phyloP scores from a whole-genome alignment of 805 yeast species.

The Yarrowia sp. region DNA sequence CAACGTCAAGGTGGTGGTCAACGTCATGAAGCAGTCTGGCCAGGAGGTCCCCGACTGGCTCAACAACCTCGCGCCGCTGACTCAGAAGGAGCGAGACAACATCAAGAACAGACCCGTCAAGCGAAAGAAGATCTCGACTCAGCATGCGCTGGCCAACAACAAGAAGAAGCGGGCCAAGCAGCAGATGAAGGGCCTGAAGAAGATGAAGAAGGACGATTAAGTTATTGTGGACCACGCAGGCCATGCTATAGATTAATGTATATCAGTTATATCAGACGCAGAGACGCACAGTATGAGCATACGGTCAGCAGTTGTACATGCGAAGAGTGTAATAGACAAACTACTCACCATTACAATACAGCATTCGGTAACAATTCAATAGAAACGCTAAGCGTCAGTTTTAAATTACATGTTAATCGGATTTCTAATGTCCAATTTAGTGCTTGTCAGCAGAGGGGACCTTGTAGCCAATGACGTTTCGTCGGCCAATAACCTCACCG shows the following conservation, averaged over 20 bases:
- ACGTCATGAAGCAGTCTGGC: constrained; percentile 95
- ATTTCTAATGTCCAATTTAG: constrained; percentile 1
- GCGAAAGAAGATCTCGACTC: constrained; percentile 74
- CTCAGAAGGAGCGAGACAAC: constrained; percentile 58
- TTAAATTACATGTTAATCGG: constrained; percentile 21
- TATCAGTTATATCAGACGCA: neutral
- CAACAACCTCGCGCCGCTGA: constrained; percentile 63
- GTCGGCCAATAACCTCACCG: constrained; percentile 96
- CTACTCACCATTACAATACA: neutral
- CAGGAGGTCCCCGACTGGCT: constrained; percentile 70
- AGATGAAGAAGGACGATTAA: constrained; percentile 5
- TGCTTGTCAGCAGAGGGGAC: constrained; percentile 24
- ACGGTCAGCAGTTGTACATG: too few relatives aligned
- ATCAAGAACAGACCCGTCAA: constrained; percentile 57
- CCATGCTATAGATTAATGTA: constrained; percentile 7
- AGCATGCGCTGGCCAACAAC: constrained; percentile 43
- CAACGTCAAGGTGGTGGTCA: constrained; percentile 77
- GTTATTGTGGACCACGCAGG: neutral
- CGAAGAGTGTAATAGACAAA: too few relatives aligned
- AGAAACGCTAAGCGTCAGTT: constrained; percentile 18
- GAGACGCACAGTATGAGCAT: neutral
- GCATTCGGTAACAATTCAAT: neutral
- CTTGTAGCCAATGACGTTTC: constrained; percentile 81
- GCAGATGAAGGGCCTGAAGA: constrained; percentile 17
- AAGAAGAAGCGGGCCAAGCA: constrained; percentile 20